Percentiles rank a stretch among this genome's conserved stretches.
Conservation (phyloP, 805 yeast species). For the Danielia reshetovae region DNA sequence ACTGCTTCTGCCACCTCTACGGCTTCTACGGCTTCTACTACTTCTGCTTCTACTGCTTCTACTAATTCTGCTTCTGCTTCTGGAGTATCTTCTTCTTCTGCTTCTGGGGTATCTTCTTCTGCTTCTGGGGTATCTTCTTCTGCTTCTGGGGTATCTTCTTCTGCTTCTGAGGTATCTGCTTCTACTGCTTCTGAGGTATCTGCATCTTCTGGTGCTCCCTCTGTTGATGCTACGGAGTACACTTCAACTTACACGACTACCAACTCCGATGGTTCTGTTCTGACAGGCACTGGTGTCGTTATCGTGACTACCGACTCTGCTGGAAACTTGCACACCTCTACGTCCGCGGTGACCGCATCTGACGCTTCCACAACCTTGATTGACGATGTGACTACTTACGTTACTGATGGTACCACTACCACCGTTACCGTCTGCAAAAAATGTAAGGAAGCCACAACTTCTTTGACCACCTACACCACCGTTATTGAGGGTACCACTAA, state of each 20-base stretch:
- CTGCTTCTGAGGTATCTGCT: conserved; percentile 1
- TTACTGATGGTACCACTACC: conserved; percentile 7
- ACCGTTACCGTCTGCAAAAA: conserved; percentile 11
- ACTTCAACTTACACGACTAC: no score
- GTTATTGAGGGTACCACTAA: conserved; percentile 5
- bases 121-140: not conserved
- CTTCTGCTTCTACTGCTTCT: not conserved
- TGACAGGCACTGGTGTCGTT: no score
- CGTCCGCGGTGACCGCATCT: not conserved
- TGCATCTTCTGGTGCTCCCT: not conserved
- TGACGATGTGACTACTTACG: conserved; percentile 6
- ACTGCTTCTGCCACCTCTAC: not conserved
- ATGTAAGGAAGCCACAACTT: conserved; percentile 10
- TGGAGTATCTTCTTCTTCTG: not conserved
- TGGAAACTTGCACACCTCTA: not conserved
- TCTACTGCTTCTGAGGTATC: not conserved
- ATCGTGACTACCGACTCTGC: no score
- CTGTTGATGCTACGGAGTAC: conserved; percentile 1
- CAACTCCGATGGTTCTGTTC: not conserved
- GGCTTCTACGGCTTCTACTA: not conserved
- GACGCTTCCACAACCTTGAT: conserved; percentile 1
- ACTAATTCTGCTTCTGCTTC: not conserved
- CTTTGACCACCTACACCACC: conserved; percentile 10
- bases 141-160: not conserved
- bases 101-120: conserved; percentile 1